Evolutionary conservation across 108 stramenopile genomes (phyloP).

Genomic region (Cyclostephanos tholiformis): DNA sequence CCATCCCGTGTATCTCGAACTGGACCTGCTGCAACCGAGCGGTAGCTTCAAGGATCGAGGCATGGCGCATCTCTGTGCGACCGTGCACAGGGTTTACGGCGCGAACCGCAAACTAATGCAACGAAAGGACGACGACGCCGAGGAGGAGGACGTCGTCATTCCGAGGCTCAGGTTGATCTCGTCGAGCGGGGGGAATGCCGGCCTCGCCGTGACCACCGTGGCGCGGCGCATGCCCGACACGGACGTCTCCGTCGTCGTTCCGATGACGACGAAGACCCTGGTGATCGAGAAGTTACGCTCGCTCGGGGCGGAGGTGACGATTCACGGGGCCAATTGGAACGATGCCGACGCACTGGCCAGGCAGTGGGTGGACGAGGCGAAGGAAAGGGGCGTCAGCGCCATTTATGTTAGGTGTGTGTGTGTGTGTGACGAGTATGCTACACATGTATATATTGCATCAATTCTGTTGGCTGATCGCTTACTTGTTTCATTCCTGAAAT

Average conservation of each 20-base stretch:
- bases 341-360: conserved; percentile 79
- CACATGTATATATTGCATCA: too few relatives aligned
- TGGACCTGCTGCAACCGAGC: conserved; percentile 72
- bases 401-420: conserved; percentile 35
- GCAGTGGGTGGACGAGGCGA: conserved; percentile 48
- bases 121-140: not conserved
- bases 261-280: conserved; percentile 82
- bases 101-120: conserved; percentile 15
- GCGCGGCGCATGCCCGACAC: conserved; percentile 59
- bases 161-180: conserved; percentile 53
- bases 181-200: conserved; percentile 81
- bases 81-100: conserved; percentile 43
- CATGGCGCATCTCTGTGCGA: conserved; percentile 76
- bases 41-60: conserved; percentile 83
- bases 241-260: conserved; percentile 77
- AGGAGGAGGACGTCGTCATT: not conserved
- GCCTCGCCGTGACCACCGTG: conserved; percentile 81
- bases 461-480: too few relatives aligned
- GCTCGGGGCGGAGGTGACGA: conserved; percentile 81
- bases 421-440: not conserved
- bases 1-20: conserved; percentile 74
- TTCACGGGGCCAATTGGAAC: conserved; percentile 91
- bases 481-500: too few relatives aligned
- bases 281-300: conserved; percentile 77
- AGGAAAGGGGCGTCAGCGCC: conserved; percentile 21